These are phyloP conservation scores for Amanita subjunquillea DNA, from an alignment of 768 basidiomycete species.

Conservation along the genomic window DNA sequence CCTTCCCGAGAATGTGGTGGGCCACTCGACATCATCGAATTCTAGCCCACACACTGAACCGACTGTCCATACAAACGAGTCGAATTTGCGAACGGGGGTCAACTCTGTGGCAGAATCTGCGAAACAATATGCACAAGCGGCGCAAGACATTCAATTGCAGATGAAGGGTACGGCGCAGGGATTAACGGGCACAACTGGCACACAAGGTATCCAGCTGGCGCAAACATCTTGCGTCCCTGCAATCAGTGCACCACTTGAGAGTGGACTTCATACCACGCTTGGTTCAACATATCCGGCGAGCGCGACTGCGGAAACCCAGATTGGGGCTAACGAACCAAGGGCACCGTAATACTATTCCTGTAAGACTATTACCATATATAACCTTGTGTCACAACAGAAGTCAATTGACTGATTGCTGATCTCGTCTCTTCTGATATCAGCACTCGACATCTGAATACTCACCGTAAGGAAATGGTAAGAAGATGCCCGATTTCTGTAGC, in stretches of 20 bases:
- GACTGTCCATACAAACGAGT: background rate
- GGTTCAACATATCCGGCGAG: background rate
- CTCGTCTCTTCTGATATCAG: background rate
- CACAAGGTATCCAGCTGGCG: background rate
- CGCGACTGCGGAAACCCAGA: background rate
- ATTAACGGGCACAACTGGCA: conserved; percentile 12
- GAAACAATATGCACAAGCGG: conserved; percentile 14
- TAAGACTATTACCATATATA: background rate
- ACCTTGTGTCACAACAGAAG: background rate
- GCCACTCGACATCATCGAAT: background rate
- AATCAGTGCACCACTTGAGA: background rate
- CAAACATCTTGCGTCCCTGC: background rate
- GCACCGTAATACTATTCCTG: background rate
- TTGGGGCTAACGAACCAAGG: background rate
- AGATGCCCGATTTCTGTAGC: background rate
- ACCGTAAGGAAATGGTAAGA: background rate
- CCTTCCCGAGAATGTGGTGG: conserved; percentile 9
- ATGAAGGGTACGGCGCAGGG: conserved; percentile 26
- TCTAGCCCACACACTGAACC: background rate
- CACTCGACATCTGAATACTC: background rate
- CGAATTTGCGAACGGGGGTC: conserved; percentile 1
- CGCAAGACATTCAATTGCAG: conserved; percentile 27
- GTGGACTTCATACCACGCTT: background rate
- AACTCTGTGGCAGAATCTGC: conserved; percentile 1
- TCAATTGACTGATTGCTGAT: background rate